phyloP scores from a whole-genome alignment of 23 red algal species.

The Chondrus crispus region DNA sequence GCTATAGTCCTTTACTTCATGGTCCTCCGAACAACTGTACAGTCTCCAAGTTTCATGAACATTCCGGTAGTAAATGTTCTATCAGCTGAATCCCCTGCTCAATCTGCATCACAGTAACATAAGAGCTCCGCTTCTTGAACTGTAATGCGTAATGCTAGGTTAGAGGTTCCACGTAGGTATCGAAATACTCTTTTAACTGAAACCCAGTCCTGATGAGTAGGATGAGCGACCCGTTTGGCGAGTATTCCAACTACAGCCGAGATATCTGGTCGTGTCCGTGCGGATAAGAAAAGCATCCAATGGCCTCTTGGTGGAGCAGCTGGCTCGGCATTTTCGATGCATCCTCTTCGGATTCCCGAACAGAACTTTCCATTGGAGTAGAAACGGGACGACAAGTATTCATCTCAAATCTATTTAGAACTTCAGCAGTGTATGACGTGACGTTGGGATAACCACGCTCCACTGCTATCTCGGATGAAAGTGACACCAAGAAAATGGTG shows the following conservation, averaged over 20 bases:
- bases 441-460: not conserved
- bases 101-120: not conserved
- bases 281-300: not conserved
- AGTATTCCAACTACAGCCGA: not conserved
- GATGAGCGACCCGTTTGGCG: not conserved
- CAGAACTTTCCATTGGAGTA: not conserved
- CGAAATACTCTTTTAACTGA: not conserved
- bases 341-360: not conserved
- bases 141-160: not conserved
- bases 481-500: not conserved
- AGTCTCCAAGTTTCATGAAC: not conserved
- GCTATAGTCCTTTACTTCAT: not conserved
- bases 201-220: not conserved
- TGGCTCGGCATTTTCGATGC: not conserved
- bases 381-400: not conserved
- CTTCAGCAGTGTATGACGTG: not conserved
- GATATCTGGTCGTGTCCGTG: not conserved
- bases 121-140: not conserved
- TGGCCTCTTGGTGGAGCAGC: not conserved
- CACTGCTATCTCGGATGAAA: not conserved
- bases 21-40: not conserved
- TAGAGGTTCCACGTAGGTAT: not conserved
- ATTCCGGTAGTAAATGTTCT: not conserved
- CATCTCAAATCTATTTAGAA: not conserved
- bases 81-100: not conserved